Evolutionary conservation across 495 filamentous ascomycete species (phyloP), one percentile per base, ranked within the genome.

Genomic region (Rusavskia elegans): DNA sequence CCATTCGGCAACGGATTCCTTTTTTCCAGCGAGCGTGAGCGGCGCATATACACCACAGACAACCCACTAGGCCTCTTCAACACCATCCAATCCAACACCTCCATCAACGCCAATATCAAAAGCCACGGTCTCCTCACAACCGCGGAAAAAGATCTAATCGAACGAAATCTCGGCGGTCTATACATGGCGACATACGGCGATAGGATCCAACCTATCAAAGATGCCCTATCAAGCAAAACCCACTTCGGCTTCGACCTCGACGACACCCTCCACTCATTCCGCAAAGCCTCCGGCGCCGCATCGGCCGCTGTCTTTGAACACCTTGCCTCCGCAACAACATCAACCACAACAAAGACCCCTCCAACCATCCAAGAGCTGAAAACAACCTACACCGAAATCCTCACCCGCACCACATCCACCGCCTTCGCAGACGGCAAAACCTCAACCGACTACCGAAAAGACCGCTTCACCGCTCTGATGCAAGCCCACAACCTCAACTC

Each of bases 171-270:
- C 4, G 38, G 38, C 13, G 13, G 38, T 11, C 5, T 40, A 16
- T 40, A 40, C 38, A 40, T 40, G 38, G 38, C 13, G 13, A 40
- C 38, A 3, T 40, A n/a, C 19, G 38, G 13, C 3, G 19, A 40
- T 3, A 19, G 38, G 38, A 40, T 40, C 38, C 13, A 40, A n/a
- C 4, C 13, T 16, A 19, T 40, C 38, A 16, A 19, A 11, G 38
- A 16, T 19, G 38, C 38, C 13, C 13, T 40, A 11, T 5, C 19
- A 11, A 16, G 3, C 14, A 68, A 66, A 56, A 49, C 20, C 14
- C 69, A 66, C 63, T 64, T 68, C 38, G 66, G 65, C 7, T 70
- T 71, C 45, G 68, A 69, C 38, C 62, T 71, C 10, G 68, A 71
- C 52, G 64, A 68, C 52, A 69, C 68, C 0, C 55, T 71, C n/a